Evolutionary conservation across 1,139 yeast genomes (phyloP), one percentile per base, ranked within the genome.

Genomic region (Magnusiomyces starmeri): DNA sequence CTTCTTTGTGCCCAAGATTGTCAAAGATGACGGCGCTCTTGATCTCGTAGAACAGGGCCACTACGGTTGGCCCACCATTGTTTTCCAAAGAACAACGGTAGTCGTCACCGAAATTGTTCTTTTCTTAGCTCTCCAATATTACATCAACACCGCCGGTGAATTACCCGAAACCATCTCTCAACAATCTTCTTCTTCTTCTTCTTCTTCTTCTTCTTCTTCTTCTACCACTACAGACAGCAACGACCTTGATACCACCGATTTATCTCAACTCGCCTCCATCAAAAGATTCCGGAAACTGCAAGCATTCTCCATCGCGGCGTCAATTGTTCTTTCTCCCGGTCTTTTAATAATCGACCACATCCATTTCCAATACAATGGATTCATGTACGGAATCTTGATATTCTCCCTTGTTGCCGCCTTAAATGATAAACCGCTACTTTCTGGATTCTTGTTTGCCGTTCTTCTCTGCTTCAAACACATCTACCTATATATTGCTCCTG

Each of bases 341-440:
- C 71, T 90, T 49, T 70, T 90, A 57, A 81, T 90, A 32, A 83
- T 90, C 49, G 97, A 90, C 66, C 96, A 89, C 67, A 86, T 90
- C 39, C 97, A 90, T 67, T 90, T 90, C 73, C 97, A 90, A 68
- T 90, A 90, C 66, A 90, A 90, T 66, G 97, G 96, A 2, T 83
- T 89, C 79, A 75, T 90, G 76, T 90, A 86, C 67, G 97, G 97
- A 0, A 72, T 94, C 22, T 70, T 92, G 54, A 76, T 90, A 26
- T 75, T 83, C 42, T 80, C 94, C 29, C 76, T 92, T 43, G 82
- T 84, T 42, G 79, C 82, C 35, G 95, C 94, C 0, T 76, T 82
- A 56, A 70, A 80, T 52, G 68, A 77, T 48, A 75, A 73, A 51
- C 76, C 81, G 63, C 70, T 87, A 48, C 62, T 73, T 64, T 79